Conservation (phyloP, 257 asterid species). For the Solanum neorickii region DNA sequence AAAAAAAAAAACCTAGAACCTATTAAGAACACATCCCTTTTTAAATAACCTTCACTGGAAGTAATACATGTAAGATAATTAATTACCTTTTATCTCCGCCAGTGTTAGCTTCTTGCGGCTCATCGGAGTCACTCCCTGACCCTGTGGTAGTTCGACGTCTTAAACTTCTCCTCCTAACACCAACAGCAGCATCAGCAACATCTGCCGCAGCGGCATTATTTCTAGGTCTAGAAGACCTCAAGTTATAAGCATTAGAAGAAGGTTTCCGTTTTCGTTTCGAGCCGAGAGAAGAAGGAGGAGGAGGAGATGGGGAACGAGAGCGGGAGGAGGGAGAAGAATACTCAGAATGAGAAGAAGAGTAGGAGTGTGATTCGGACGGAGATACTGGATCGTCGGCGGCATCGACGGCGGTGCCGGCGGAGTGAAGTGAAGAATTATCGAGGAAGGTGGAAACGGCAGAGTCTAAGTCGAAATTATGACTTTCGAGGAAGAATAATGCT, state of each 20-base stretch:
- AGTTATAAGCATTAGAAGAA: not conserved
- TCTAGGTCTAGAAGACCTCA: slow-evolving; percentile 1
- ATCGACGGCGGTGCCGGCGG: not conserved
- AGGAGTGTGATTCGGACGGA: not conserved
- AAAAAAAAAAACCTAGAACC: too few relatives aligned
- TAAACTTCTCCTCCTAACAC: slow-evolving; percentile 27
- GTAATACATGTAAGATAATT: not conserved
- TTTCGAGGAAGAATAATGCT: slow-evolving; percentile 66
- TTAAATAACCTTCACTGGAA: not conserved
- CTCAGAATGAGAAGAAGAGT: not conserved
- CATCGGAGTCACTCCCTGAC: slow-evolving; percentile 50
- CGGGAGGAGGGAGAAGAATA: slow-evolving; percentile 5
- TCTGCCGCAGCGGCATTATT: not conserved
- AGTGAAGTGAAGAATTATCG: slow-evolving; percentile 26
- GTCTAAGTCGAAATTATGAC: slow-evolving; percentile 69
- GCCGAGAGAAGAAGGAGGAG: not conserved
- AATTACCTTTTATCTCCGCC: slow-evolving; percentile 70
- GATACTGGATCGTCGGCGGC: not conserved
- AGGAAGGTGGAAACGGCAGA: slow-evolving; percentile 78
- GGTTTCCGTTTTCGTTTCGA: not conserved
- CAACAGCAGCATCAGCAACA: not conserved
- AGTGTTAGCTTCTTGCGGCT: slow-evolving; percentile 58
- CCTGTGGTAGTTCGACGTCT: slow-evolving; percentile 31
- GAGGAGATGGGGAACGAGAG: slow-evolving; percentile 12
- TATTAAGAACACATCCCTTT: not conserved